Percentiles rank a stretch among this genome's conserved stretches.
These are phyloP conservation scores for Neoascochyta sp. DNA, from an alignment of 2,329 filamentous ascomycete species.

Conservation along the genomic window DNA sequence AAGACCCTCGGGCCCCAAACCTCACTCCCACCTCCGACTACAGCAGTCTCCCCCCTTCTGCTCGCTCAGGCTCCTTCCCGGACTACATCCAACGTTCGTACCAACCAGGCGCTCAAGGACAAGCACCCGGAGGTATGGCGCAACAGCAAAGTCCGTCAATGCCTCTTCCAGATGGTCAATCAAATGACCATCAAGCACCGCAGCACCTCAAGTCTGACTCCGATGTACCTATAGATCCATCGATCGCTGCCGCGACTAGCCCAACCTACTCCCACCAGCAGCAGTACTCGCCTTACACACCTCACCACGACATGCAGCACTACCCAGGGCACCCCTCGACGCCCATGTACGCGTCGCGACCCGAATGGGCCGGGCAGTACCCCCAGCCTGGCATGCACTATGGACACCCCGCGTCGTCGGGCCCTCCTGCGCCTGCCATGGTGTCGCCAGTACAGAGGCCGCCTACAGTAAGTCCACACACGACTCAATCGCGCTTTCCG, in stretches of 20 bases:
- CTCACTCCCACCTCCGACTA: slow-evolving; percentile 89
- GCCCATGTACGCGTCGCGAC: slow-evolving; percentile 63
- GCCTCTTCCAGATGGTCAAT: slow-evolving; percentile 74
- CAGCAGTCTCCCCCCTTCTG: slow-evolving; percentile 69
- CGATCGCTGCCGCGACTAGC: slow-evolving; percentile 87
- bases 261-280: slow-evolving; percentile 78
- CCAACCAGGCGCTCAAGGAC: slow-evolving; percentile 69
- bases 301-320: slow-evolving; percentile 79
- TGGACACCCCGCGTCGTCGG: slow-evolving; percentile 56
- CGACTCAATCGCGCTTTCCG: neutral
- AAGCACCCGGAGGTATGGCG: slow-evolving; percentile 87
- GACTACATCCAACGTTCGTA: slow-evolving; percentile 83
- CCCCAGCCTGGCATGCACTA: slow-evolving; percentile 43
- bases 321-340: slow-evolving; percentile 61
- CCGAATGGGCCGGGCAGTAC: slow-evolving; percentile 68
- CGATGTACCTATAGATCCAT: slow-evolving; percentile 98
- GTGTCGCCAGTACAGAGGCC: slow-evolving; percentile 58
- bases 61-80: slow-evolving; percentile 79
- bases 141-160: slow-evolving; percentile 98
- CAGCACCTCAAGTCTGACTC: slow-evolving; percentile 82
- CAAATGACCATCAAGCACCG: slow-evolving; percentile 64
- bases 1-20: slow-evolving; percentile 70
- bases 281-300: slow-evolving; percentile 83
- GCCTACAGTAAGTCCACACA: slow-evolving; percentile 59
- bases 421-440: slow-evolving; percentile 55